These are phyloP conservation scores for Arabis alpina DNA, from an alignment of 345 rosid genomes.

Conservation along the genomic window DNA sequence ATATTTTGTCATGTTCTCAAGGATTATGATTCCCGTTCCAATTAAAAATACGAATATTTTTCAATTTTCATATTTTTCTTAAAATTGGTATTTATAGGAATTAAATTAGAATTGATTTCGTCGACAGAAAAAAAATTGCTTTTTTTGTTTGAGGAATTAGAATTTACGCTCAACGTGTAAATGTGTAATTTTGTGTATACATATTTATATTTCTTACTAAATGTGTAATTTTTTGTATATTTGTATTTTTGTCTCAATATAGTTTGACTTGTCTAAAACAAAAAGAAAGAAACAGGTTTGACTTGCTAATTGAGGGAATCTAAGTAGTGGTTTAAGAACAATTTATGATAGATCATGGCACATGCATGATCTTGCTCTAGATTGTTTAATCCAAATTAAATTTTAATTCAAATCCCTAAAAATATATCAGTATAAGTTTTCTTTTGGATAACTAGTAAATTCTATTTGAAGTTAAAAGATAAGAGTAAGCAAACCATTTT, in stretches of 20 bases:
- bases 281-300: slow-evolving; percentile 32
- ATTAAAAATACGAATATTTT: slow-evolving; percentile 11
- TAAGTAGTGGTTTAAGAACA: slow-evolving; percentile 26
- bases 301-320: slow-evolving; percentile 39
- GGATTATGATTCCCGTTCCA: slow-evolving; percentile 31
- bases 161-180: background rate
- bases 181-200: background rate
- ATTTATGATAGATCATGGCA: slow-evolving; percentile 43
- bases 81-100: background rate
- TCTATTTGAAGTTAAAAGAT: background rate
- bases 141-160: too few species aligned
- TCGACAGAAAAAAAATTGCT: too few species aligned
- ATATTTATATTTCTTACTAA: background rate
- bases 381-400: slow-evolving; percentile 19
- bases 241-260: slow-evolving; percentile 3
- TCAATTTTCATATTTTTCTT: background rate
- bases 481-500: slow-evolving; percentile 8
- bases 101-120: background rate
- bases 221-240: background rate
- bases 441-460: slow-evolving; percentile 11
- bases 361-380: slow-evolving; percentile 38
- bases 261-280: slow-evolving; percentile 17
- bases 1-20: slow-evolving; percentile 43
- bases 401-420: background rate
- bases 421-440: background rate